Base-by-base conservation (phyloP, 805 yeast species). In the Clavispora fructus region DNA sequence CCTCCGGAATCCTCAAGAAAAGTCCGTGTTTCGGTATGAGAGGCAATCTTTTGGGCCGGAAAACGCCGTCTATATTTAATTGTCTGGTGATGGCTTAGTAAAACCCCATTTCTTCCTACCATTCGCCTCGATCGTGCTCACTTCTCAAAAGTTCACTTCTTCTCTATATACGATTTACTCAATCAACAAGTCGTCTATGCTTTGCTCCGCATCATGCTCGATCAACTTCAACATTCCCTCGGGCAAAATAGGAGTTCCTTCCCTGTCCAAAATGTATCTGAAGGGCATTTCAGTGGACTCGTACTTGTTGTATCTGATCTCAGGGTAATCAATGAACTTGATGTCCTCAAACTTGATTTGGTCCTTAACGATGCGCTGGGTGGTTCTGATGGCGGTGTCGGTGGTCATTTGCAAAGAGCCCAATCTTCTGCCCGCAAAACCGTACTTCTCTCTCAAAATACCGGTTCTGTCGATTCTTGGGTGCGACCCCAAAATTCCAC, bases 231-330 rank as follows among this genome's bases (percentile, higher is more conserved):
- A 69, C 98, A 92, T 92, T 0, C 98, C 98, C 46, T 78, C 77
- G 0, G 99, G 99, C 59, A 92, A 72, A 10, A 94, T 86, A 1
- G 99, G 98, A 50, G 78, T 75, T 4, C 79, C 80, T 1, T 75
- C 55, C 0, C 59, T 63, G 55, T 86, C 87, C 48, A 83, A 67
- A 14, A 92, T 85, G 58, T 92, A 92, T 61, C 99, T 77, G 70
- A 92, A 92, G 3, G 99, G 99, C 99, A 92, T 92, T 62, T 92
- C 97, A 0, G 97, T 90, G 3, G 95, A 87, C 65, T 94, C 99
- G 59, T 87, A 80, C 62, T 84, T 85, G 65, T 74, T 84, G 70
- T 87, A 92, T 61, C 89, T 80, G 56, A 92, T 85, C 65, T 92
- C 98, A 4, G 99, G 99, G 62, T 87, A 90, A 63, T 94, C 98